Conservation (phyloP, 2,329 filamentous ascomycete genomes). For the Xylaria sp. region DNA sequence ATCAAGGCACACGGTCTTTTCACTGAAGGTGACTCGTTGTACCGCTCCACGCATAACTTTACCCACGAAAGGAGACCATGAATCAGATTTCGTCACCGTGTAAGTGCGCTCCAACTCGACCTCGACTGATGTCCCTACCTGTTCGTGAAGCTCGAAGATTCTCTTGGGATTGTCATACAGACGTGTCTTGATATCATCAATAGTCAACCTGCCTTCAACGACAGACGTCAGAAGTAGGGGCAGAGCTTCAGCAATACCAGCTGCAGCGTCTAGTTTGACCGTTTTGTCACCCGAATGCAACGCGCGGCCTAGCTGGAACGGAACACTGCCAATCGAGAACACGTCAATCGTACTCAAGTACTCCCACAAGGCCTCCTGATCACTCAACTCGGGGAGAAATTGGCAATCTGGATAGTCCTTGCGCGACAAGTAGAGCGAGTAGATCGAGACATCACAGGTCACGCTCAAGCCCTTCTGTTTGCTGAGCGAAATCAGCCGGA, state of each 20-base stretch:
- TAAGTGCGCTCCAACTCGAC: slow-evolving; percentile 80
- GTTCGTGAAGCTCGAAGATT: slow-evolving; percentile 85
- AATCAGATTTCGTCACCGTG: slow-evolving; percentile 60
- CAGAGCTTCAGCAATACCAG: slow-evolving; percentile 77
- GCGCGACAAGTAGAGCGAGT: slow-evolving; percentile 78
- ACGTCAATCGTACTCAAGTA: slow-evolving; percentile 78
- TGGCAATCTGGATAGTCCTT: slow-evolving; percentile 74
- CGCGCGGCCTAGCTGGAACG: slow-evolving; percentile 75
- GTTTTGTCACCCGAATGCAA: slow-evolving; percentile 52
- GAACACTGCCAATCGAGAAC: slow-evolving; percentile 81
- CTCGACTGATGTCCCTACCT: slow-evolving; percentile 77
- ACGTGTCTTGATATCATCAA: slow-evolving; percentile 76
- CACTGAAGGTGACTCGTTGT: slow-evolving; percentile 79
- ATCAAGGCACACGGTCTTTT: slow-evolving; percentile 79
- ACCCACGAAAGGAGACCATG: slow-evolving; percentile 78
- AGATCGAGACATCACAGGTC: slow-evolving; percentile 84
- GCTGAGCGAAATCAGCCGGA: slow-evolving; percentile 78
- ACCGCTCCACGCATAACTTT: slow-evolving; percentile 75
- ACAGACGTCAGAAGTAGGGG: slow-evolving; percentile 81
- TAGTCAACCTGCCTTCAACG: slow-evolving; percentile 74
- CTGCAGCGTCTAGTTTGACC: slow-evolving; percentile 64
- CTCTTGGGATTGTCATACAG: slow-evolving; percentile 82
- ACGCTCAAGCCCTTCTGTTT: slow-evolving; percentile 85
- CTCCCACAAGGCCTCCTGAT: slow-evolving; percentile 80
- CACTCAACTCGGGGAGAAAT: slow-evolving; percentile 71